phyloP scores from a whole-genome alignment of 2,329 filamentous ascomycete genomes.

The Fusarium paranaense region DNA sequence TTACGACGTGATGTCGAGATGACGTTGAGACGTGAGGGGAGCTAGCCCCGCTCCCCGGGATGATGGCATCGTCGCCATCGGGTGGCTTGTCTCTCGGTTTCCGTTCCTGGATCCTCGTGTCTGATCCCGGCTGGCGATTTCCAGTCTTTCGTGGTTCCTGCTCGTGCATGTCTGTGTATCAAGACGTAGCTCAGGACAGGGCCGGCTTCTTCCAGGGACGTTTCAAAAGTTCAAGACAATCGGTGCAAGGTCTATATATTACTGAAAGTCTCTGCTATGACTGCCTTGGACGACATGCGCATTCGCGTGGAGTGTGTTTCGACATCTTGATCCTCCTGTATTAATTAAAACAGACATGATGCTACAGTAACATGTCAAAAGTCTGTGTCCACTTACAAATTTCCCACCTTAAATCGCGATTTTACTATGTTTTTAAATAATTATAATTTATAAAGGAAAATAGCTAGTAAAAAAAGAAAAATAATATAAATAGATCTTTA shows the following conservation, averaged over 20 bases:
- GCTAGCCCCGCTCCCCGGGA: not conserved
- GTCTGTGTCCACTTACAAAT: no score
- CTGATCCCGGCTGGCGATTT: not conserved
- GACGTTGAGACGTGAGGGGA: not conserved
- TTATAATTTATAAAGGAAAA: no score
- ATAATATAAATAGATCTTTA: no score
- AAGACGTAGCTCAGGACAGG: not conserved
- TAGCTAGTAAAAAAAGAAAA: no score
- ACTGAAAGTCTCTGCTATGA: not conserved
- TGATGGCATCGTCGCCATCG: not conserved
- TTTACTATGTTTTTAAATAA: no score
- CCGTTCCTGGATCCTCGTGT: not conserved
- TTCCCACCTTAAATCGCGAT: no score
- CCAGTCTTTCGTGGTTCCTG: not conserved
- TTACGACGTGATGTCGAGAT: conserved; percentile 10
- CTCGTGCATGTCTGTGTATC: not conserved
- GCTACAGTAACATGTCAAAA: no score
- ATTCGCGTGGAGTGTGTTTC: not conserved
- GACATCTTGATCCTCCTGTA: not conserved
- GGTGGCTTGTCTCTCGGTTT: not conserved
- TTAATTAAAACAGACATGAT: not conserved
- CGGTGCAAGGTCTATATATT: not conserved
- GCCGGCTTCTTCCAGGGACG: not conserved
- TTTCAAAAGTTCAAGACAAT: not conserved
- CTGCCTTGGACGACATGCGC: not conserved